phyloP scores from a whole-genome alignment of 2,329 filamentous ascomycete species.

The Chaetothyriales sp. region DNA sequence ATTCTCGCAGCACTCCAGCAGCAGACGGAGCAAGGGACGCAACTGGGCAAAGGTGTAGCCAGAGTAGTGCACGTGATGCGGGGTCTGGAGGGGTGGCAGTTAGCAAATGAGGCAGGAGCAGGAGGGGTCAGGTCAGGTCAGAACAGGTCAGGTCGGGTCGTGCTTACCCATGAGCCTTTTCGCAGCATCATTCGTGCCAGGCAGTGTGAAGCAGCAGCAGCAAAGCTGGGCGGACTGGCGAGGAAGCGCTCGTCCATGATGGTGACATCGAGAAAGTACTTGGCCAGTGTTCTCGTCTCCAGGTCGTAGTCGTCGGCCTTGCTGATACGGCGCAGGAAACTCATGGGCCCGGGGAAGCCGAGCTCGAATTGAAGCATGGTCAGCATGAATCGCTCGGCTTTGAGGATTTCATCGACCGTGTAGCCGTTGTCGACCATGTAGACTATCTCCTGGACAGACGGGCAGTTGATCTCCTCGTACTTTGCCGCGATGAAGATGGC shows the following conservation, averaged over 20 bases:
- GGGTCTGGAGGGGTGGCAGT: constrained; percentile 41
- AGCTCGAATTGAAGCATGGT: constrained; percentile 92
- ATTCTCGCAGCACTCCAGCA: constrained; percentile 75
- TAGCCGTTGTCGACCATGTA: constrained; percentile 97
- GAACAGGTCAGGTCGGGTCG: no score
- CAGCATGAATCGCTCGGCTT: constrained; percentile 96
- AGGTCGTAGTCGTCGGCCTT: constrained; percentile 97
- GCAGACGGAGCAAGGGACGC: constrained; percentile 56
- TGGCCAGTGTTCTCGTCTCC: constrained; percentile 85
- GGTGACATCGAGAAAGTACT: constrained; percentile 93
- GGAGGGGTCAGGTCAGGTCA: no score
- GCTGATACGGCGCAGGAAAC: constrained; percentile 89
- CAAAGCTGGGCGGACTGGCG: constrained; percentile 73
- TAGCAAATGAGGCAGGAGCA: constrained; percentile 5
- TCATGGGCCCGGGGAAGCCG: constrained; percentile 98
- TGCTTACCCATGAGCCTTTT: constrained; percentile 83
- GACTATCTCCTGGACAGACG: constrained; percentile 84
- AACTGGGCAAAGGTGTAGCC: constrained; percentile 82
- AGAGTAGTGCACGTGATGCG: constrained; percentile 78
- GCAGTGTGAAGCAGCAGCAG: constrained; percentile 84
- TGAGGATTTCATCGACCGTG: constrained; percentile 77
- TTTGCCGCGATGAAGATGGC: constrained; percentile 93
- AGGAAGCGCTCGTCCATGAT: constrained; percentile 98
- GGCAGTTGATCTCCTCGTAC: constrained; percentile 98
- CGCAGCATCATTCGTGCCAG: constrained; percentile 73